Conservation (phyloP, 2,329 filamentous ascomycete species). For the Myriosclerotinia curreyana region DNA sequence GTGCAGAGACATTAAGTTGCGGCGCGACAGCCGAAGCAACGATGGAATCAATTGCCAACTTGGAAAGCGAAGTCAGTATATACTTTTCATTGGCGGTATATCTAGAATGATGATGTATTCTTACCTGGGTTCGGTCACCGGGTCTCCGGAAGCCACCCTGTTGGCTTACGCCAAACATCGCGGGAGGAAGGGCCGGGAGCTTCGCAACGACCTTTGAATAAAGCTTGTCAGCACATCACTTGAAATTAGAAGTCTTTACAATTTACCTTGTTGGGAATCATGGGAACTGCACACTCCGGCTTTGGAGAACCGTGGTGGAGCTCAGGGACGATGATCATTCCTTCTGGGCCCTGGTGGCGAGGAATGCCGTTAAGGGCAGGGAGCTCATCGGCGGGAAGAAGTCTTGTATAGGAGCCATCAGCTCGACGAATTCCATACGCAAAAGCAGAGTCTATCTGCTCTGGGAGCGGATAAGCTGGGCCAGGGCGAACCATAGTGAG, state of each 20-base stretch:
- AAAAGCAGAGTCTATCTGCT: conserved; percentile 39
- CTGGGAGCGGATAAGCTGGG: conserved; percentile 25
- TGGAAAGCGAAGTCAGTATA: conserved; percentile 2
- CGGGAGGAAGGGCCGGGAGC: conserved; percentile 4
- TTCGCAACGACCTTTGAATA: conserved; percentile 9
- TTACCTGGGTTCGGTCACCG: conserved; percentile 20
- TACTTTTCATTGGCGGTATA: not conserved
- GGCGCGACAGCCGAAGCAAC: conserved; percentile 7
- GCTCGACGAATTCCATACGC: conserved; percentile 54
- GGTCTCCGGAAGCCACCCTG: not conserved
- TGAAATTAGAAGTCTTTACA: not conserved
- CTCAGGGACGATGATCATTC: conserved; percentile 36
- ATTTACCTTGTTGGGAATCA: conserved; percentile 31
- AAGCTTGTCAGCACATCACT: not conserved
- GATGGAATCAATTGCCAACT: conserved; percentile 21
- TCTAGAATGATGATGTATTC: not conserved
- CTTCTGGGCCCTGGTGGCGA: conserved; percentile 32
- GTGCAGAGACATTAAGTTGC: not conserved
- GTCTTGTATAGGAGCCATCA: conserved; percentile 52
- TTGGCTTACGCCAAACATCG: not conserved
- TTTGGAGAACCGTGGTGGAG: conserved; percentile 27
- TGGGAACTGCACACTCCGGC: conserved; percentile 23
- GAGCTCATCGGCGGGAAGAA: conserved; percentile 55
- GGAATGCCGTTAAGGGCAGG: conserved; percentile 41
- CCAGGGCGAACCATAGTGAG: conserved; percentile 32